Conservation (phyloP, 257 asterid genomes). For the Cynanchum wilfordii region DNA sequence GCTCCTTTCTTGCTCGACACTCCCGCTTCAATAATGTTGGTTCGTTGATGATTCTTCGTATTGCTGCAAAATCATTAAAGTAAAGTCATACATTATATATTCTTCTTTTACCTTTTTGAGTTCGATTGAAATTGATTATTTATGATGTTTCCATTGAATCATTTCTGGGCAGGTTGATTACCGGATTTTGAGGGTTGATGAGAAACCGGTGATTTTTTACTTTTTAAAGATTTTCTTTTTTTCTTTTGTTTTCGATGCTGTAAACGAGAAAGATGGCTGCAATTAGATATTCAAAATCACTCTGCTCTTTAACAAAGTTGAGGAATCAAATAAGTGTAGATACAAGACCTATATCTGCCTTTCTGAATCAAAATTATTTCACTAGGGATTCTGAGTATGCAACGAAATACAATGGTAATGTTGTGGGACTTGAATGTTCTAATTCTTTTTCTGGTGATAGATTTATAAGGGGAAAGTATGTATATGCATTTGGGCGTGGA, state of each 20-base stretch:
- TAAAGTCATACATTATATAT: no score
- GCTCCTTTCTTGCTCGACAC: no score
- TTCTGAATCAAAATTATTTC: background rate
- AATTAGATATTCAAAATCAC: conserved; percentile 17
- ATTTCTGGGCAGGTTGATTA: no score
- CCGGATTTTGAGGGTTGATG: background rate
- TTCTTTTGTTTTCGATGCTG: background rate
- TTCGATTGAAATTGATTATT: no score
- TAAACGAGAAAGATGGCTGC: conserved; percentile 20
- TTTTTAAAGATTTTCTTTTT: background rate
- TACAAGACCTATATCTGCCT: conserved; percentile 6
- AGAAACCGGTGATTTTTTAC: background rate
- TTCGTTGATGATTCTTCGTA: no score
- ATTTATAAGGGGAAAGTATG: background rate
- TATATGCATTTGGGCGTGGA: background rate
- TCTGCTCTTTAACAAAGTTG: conserved; percentile 14
- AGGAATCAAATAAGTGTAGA: conserved; percentile 15
- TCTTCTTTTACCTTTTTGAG: no score
- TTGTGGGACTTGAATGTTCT: background rate
- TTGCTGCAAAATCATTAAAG: no score
- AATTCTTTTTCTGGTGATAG: background rate
- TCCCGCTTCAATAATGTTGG: no score
- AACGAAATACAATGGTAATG: background rate
- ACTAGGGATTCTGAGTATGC: conserved; percentile 3
- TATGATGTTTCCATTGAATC: no score